These are phyloP conservation scores for Euphorbia neoarborescens DNA, from an alignment of 441 rosid genomes.

Conservation along the genomic window DNA sequence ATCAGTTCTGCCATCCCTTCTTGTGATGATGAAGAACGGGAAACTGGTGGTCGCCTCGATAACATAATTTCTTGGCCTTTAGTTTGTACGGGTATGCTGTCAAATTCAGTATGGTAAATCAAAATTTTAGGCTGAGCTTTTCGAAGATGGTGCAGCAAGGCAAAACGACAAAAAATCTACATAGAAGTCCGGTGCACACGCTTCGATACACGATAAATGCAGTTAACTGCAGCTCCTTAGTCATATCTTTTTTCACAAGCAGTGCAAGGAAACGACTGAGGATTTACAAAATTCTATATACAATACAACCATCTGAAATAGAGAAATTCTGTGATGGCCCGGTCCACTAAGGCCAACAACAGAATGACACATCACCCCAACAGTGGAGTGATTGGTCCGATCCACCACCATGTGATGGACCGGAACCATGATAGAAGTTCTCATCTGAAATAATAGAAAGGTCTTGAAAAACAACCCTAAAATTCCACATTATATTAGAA, in stretches of 20 bases:
- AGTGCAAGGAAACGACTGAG: too few species aligned
- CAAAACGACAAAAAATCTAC: neutral
- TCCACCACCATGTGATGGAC: too few species aligned
- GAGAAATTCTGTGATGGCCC: too few species aligned
- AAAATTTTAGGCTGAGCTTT: neutral
- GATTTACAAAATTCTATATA: too few species aligned
- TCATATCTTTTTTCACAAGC: too few species aligned
- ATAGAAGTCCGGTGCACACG: neutral
- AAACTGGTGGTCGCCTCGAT: constrained; percentile 28
- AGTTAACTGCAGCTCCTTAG: too few species aligned
- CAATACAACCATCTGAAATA: neutral
- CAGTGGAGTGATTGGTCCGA: too few species aligned
- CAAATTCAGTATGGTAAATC: neutral
- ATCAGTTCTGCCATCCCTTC: constrained; percentile 24
- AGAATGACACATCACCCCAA: too few species aligned
- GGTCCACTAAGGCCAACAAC: too few species aligned
- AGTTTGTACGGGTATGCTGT: constrained; percentile 24
- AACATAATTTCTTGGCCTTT: constrained; percentile 28
- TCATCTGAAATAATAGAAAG: too few species aligned
- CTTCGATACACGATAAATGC: too few species aligned
- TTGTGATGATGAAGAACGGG: constrained; percentile 29
- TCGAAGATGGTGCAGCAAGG: neutral
- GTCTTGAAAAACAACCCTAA: neutral
- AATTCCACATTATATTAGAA: neutral
- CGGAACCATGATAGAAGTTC: too few species aligned